phyloP scores from a whole-genome alignment of 176 grass and related monocot species.

The Triticum aestivum region DNA sequence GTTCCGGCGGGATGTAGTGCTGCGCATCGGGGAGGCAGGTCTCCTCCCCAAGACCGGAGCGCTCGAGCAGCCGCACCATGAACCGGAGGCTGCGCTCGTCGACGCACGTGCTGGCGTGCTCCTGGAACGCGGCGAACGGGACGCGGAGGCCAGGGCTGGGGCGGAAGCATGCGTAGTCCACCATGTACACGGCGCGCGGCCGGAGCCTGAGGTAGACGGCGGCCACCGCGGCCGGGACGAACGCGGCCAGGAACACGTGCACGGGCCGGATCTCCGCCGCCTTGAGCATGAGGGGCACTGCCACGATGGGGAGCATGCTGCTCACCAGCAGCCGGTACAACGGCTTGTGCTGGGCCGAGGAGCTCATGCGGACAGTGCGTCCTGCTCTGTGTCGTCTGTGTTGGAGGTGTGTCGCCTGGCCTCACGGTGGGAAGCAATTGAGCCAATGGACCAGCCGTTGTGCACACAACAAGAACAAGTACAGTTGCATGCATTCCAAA shows the following conservation, averaged over 20 bases:
- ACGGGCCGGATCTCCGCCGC: constrained; percentile 14
- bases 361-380: background rate
- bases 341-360: constrained; percentile 10
- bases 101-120: constrained; percentile 54
- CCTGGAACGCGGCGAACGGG: constrained; percentile 64
- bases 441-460: background rate
- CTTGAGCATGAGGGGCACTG: constrained; percentile 21
- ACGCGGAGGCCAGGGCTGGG: constrained; percentile 46
- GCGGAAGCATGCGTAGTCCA: constrained; percentile 76
- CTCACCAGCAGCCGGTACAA: constrained; percentile 38
- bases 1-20: constrained; percentile 68
- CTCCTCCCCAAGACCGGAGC: constrained; percentile 71
- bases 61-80: constrained; percentile 61
- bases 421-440: background rate
- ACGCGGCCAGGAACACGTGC: constrained; percentile 33
- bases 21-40: constrained; percentile 66
- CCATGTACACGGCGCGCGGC: constrained; percentile 59
- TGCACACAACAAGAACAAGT: background rate
- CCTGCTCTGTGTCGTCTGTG: background rate
- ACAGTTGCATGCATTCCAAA: background rate
- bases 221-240: constrained; percentile 13
- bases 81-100: constrained; percentile 69
- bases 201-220: constrained; percentile 47
- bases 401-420: too few species aligned
- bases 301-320: constrained; percentile 36